A percentile compares a stretch with the other conserved stretches of the same genome.
Conservation (phyloP, 176 grass and related monocot species). For the Oryza brachyantha region DNA sequence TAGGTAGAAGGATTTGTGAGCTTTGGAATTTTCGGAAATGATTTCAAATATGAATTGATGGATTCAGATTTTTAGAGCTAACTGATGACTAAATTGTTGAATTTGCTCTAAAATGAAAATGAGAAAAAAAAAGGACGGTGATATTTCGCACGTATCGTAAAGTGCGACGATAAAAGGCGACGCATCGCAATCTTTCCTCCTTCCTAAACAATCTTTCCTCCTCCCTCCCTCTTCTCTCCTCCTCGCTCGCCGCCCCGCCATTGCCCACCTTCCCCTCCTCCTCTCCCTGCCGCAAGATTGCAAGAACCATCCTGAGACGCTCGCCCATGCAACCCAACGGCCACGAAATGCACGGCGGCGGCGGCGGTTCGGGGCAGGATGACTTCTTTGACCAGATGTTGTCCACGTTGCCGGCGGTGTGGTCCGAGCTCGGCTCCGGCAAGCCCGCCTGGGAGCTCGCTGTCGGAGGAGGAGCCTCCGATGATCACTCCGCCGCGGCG, state of each 20-base stretch:
- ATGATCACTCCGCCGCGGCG: conserved; percentile 19
- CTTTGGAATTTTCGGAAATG: no score
- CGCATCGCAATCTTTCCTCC: no score
- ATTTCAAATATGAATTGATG: no score
- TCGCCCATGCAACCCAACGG: conserved; percentile 37
- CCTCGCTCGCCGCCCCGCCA: conserved; percentile 20
- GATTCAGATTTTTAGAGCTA: no score
- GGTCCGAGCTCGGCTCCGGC: conserved; percentile 63
- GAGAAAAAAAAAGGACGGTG: no score
- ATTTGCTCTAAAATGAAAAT: no score
- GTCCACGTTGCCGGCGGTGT: conserved; percentile 58
- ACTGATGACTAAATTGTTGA: no score
- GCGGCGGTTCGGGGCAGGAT: conserved; percentile 42
- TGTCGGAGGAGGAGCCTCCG: neutral
- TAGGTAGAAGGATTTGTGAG: no score
- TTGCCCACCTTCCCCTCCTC: neutral
- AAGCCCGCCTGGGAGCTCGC: conserved; percentile 70
- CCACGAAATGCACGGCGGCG: conserved; percentile 48
- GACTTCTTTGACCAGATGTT: conserved; percentile 99
- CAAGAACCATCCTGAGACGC: neutral
- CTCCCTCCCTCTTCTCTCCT: no score
- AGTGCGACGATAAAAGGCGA: no score
- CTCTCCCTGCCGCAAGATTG: neutral
- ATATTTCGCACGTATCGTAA: no score
- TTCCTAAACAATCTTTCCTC: neutral